Percentiles rank a stretch among this genome's conserved stretches.
Evolutionary conservation across 768 basidiomycete genomes (phyloP).

Genomic region (Suillus hirtellus): DNA sequence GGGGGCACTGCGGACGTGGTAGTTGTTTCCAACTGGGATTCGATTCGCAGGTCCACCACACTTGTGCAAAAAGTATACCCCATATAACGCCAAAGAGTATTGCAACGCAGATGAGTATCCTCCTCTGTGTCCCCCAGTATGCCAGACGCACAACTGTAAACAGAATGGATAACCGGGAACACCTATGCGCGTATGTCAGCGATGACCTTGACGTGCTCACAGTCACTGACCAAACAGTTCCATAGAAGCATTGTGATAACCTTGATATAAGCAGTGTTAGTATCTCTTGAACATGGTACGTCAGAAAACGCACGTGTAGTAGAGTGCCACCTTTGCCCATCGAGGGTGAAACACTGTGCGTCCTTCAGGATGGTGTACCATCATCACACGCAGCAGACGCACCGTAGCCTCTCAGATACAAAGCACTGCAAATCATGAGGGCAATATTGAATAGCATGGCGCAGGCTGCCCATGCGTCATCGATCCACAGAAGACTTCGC

Average conservation of each 20-base stretch:
- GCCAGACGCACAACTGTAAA: background rate
- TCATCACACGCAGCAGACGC: background rate
- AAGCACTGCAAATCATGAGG: background rate
- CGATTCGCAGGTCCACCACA: conserved; percentile 1
- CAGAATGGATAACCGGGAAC: conserved; percentile 1
- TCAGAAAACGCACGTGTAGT: background rate
- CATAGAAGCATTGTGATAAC: background rate
- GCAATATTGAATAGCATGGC: background rate
- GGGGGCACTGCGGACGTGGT: background rate
- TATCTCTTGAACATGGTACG: background rate
- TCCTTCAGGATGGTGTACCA: background rate
- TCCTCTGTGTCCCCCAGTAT: background rate
- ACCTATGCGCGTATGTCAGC: background rate
- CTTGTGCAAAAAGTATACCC: background rate
- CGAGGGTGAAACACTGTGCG: background rate
- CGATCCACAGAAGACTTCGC: background rate
- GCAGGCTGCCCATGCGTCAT: background rate
- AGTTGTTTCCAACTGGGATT: background rate
- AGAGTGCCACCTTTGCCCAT: background rate
- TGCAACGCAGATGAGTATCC: background rate
- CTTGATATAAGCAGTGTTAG: background rate
- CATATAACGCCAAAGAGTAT: background rate
- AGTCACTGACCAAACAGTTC: background rate
- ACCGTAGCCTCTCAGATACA: background rate
- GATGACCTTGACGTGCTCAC: background rate